Evolutionary conservation across 345 rosid species (phyloP).

Genomic region (Rhizophora apiculata): DNA sequence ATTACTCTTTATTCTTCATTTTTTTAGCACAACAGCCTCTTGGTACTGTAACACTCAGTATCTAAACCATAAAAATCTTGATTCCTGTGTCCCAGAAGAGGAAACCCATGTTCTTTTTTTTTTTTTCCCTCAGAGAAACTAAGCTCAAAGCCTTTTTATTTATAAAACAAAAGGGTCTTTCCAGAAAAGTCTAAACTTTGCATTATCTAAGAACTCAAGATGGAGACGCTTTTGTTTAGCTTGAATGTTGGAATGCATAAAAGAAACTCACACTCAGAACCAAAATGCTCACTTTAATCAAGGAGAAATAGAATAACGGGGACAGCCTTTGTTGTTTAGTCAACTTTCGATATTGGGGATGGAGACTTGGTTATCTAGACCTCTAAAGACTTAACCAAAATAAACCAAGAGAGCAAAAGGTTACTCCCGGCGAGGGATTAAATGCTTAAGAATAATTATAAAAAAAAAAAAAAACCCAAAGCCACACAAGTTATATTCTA

Average conservation of each 20-base stretch:
- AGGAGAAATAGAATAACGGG: background rate
- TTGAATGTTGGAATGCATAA: background rate
- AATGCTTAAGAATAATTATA: no score
- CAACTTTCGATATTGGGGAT: background rate
- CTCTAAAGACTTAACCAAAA: background rate
- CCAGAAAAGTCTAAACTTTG: background rate
- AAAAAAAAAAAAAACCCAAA: background rate
- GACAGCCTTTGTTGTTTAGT: background rate
- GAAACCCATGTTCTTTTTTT: background rate
- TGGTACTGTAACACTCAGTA: background rate
- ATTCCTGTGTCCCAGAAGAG: slow-evolving; percentile 1
- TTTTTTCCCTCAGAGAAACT: background rate
- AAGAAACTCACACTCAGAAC: background rate
- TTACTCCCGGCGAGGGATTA: background rate
- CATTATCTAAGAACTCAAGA: slow-evolving; percentile 2
- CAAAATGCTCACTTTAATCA: slow-evolving; percentile 6
- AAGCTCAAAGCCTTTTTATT: background rate
- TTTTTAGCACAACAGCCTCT: background rate
- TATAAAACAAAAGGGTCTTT: background rate
- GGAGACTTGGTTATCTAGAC: background rate
- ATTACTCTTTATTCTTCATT: background rate
- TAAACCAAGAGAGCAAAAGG: background rate
- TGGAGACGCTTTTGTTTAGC: background rate
- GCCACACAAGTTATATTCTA: background rate
- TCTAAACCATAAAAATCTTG: background rate